Evolutionary conservation across 1,139 yeast species (phyloP), one percentile per base, ranked within the genome.

Genomic region (Trichomonascaceae sp.): DNA sequence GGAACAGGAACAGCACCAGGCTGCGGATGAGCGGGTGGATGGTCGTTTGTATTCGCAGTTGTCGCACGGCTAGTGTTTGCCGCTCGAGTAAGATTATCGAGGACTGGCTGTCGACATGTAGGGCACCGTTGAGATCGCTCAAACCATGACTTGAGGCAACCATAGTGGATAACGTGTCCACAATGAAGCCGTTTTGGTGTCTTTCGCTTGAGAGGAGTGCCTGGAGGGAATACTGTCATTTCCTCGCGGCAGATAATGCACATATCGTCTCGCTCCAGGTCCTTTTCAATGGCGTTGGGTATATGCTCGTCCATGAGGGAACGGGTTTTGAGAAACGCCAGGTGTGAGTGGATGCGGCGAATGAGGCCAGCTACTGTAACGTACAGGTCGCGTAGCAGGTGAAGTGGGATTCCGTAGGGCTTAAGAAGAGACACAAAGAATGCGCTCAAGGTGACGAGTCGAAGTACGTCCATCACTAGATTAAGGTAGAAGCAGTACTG

Each of bases 91-190:
- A 33, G 17, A 18, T 37, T 43, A 3, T 44, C 52, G 30, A 57
- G 36, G 6, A 85, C 94, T n/a, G 77, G 71, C 14, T 77, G 64
- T 44, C 96, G 67, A 56, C 97, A 89, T 37, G 87, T 74, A 1
- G 99, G 98, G 59, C 99, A 89, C 18, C 74, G 71, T 46, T 79
- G 92, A 0, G 95, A 82, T 43, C 94, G 67, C 50, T 82, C 94
- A 45, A 89, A 64, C 99, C 99, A 89, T 46, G 81, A 80, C 50
- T 81, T 80, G 43, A 89, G 66, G 55, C 98, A 89, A 2, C 93
- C 89, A 60, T 79, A 64, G 54, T 89, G 99, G 40, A 89, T 65
- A 37, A 84, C 77, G 56, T 89, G 99, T 14, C 81, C 79, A 61
- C 99, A 89, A 2, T 64, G 65, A 36, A 89, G 64, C 48, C 69